phyloP scores from a whole-genome alignment of 2,329 filamentous ascomycete genomes.

The Graphilbum sp. region DNA sequence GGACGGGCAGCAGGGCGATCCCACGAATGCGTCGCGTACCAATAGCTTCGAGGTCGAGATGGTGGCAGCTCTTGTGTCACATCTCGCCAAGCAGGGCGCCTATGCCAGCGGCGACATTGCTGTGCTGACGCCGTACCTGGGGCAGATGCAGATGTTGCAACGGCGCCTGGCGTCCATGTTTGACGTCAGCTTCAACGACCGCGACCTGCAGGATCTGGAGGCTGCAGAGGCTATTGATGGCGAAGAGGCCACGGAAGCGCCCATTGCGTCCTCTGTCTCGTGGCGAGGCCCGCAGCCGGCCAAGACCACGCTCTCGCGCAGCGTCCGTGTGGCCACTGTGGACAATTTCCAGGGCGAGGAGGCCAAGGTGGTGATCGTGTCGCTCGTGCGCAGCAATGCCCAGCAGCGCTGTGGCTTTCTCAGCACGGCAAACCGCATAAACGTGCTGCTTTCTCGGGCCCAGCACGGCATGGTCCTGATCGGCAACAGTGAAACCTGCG shows the following conservation, averaged over 20 bases:
- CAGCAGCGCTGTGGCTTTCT: slow-evolving; percentile 47
- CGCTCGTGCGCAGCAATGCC: slow-evolving; percentile 52
- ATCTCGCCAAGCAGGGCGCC: slow-evolving; percentile 46
- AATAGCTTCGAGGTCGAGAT: slow-evolving; percentile 49
- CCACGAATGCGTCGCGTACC: slow-evolving; percentile 24
- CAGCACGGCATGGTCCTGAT: slow-evolving; percentile 57
- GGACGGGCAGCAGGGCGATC: background rate
- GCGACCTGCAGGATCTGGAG: slow-evolving; percentile 38
- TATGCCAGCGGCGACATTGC: slow-evolving; percentile 49
- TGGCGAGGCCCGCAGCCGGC: background rate
- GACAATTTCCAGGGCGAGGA: slow-evolving; percentile 72
- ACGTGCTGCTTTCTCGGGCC: slow-evolving; percentile 50
- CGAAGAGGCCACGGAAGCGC: background rate
- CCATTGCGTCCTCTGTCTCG: too few relatives aligned
- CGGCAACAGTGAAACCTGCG: slow-evolving; percentile 42
- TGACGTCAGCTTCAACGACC: slow-evolving; percentile 47
- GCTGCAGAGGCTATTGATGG: slow-evolving; percentile 39
- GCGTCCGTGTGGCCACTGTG: slow-evolving; percentile 43
- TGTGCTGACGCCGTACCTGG: slow-evolving; percentile 50
- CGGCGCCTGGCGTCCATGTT: slow-evolving; percentile 27
- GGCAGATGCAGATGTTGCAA: slow-evolving; percentile 36
- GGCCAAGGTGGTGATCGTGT: slow-evolving; percentile 52
- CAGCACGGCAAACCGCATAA: slow-evolving; percentile 48
- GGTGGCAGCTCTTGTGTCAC: slow-evolving; percentile 42
- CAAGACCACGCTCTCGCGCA: background rate